phyloP scores from a whole-genome alignment of 2,329 filamentous ascomycete species.

The Arthrobotrys pseudoclavata region DNA sequence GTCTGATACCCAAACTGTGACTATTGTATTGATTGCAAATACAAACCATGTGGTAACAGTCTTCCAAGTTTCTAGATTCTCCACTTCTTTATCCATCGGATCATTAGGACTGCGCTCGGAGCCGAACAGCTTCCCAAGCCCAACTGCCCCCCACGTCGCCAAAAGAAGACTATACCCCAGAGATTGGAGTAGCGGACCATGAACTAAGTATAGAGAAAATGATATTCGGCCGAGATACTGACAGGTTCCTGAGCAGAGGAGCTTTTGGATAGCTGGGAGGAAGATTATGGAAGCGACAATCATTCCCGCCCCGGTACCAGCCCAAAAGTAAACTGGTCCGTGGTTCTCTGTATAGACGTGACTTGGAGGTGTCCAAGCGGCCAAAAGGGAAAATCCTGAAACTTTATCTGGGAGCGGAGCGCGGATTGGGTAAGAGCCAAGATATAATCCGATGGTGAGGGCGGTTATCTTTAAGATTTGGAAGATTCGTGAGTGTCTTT shows the following conservation, averaged over 20 bases:
- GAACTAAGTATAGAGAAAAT: constrained; percentile 75
- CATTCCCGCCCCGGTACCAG: constrained; percentile 6
- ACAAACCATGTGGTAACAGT: not conserved
- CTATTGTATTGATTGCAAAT: constrained; percentile 11
- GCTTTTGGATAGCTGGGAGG: constrained; percentile 28
- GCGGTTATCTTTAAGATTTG: not conserved
- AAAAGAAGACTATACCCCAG: constrained; percentile 72
- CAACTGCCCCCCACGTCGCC: constrained; percentile 30
- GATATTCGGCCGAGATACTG: constrained; percentile 76
- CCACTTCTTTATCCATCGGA: not conserved
- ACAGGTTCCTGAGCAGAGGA: constrained; percentile 66
- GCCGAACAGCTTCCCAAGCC: constrained; percentile 12
- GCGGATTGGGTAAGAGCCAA: constrained; percentile 42
- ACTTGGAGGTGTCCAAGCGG: constrained; percentile 10
- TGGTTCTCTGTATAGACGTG: not conserved
- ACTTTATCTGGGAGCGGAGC: not conserved
- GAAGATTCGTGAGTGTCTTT: not conserved
- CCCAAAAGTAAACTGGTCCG: constrained; percentile 29
- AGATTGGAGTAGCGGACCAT: constrained; percentile 74
- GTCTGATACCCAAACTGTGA: constrained; percentile 71
- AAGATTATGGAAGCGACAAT: constrained; percentile 31
- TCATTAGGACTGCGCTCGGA: not conserved
- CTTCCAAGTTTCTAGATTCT: constrained; percentile 2
- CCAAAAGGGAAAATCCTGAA: constrained; percentile 33
- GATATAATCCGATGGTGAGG: constrained; percentile 20